Evolutionary conservation across 495 filamentous ascomycete genomes (phyloP).

Genomic region (Melanomma pulvis-pyrius): DNA sequence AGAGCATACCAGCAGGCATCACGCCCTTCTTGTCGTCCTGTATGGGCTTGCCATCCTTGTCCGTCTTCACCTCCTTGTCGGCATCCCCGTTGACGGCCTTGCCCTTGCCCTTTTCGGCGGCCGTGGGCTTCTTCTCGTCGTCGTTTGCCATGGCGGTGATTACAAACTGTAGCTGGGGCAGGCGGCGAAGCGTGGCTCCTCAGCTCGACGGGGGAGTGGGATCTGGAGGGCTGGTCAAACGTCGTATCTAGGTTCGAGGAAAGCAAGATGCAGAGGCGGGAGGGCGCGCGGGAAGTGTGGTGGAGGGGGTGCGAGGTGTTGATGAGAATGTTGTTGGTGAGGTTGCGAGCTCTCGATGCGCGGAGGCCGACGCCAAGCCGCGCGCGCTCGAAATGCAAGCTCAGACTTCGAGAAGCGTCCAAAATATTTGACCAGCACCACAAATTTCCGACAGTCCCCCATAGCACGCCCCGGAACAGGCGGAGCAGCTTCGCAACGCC

Average conservation of each 20-base stretch:
- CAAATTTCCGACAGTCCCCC: neutral
- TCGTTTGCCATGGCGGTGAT: slow-evolving; percentile 80
- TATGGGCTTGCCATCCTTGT: slow-evolving; percentile 67
- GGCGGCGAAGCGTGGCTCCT: slow-evolving; percentile 25
- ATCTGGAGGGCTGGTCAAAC: neutral
- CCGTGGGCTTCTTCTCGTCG: slow-evolving; percentile 74
- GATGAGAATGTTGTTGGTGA: slow-evolving; percentile 7
- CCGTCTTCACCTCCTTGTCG: slow-evolving; percentile 65
- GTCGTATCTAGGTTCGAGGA: neutral
- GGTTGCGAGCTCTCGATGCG: slow-evolving; percentile 6
- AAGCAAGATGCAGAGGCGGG: neutral
- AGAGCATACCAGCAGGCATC: slow-evolving; percentile 43
- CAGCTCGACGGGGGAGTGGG: neutral
- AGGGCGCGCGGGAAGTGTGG: neutral
- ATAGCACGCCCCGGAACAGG: neutral
- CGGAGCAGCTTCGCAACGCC: neutral
- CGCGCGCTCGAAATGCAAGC: slow-evolving; percentile 1
- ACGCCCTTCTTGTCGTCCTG: slow-evolving; percentile 68
- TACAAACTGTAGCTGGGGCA: slow-evolving; percentile 32
- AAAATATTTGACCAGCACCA: slow-evolving; percentile 3
- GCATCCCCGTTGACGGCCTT: slow-evolving; percentile 66
- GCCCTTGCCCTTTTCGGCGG: slow-evolving; percentile 88
- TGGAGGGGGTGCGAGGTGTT: neutral
- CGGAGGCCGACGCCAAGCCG: slow-evolving; percentile 9
- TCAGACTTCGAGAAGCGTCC: slow-evolving; percentile 22